Evolutionary conservation across 2,329 filamentous ascomycete genomes (phyloP).

Genomic region (Alternaria sp.): DNA sequence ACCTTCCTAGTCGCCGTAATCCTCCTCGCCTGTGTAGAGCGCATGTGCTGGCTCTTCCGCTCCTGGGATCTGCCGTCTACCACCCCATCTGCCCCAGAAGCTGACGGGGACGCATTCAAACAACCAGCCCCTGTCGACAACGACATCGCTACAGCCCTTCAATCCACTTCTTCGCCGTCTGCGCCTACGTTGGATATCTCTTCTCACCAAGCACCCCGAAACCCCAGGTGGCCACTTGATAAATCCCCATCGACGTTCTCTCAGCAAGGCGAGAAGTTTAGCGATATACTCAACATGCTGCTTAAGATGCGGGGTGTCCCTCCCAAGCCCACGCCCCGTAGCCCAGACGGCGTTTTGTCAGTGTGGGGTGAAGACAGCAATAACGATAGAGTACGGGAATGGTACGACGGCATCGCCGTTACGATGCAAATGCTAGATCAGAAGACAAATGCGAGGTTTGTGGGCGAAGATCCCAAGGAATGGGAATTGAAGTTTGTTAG

Average conservation of each 20-base stretch:
- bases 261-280: conserved; percentile 65
- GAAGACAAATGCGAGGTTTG: conserved; percentile 38
- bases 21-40: conserved; percentile 66
- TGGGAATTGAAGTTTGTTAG: conserved; percentile 51
- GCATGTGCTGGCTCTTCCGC: conserved; percentile 66
- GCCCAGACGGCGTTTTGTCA: conserved; percentile 46
- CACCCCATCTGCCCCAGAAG: background rate
- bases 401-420: conserved; percentile 48
- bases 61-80: conserved; percentile 54
- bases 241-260: conserved; percentile 61
- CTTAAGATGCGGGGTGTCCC: conserved; percentile 64
- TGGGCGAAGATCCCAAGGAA: conserved; percentile 42
- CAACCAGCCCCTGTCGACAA: conserved; percentile 18
- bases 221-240: conserved; percentile 62
- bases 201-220: conserved; percentile 18
- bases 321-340: conserved; percentile 48
- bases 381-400: conserved; percentile 40
- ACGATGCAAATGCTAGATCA: conserved; percentile 40
- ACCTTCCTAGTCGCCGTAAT: conserved; percentile 68
- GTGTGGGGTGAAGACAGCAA: conserved; percentile 45
- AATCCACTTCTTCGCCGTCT: conserved; percentile 23
- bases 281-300: conserved; percentile 65
- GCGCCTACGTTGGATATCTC: conserved; percentile 7
- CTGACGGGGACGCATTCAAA: conserved; percentile 6
- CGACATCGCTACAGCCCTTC: conserved; percentile 36